Evolutionary conservation across 1,139 yeast genomes (phyloP), one percentile per base, ranked within the genome.

Genomic region (Diutina mesorugosa): DNA sequence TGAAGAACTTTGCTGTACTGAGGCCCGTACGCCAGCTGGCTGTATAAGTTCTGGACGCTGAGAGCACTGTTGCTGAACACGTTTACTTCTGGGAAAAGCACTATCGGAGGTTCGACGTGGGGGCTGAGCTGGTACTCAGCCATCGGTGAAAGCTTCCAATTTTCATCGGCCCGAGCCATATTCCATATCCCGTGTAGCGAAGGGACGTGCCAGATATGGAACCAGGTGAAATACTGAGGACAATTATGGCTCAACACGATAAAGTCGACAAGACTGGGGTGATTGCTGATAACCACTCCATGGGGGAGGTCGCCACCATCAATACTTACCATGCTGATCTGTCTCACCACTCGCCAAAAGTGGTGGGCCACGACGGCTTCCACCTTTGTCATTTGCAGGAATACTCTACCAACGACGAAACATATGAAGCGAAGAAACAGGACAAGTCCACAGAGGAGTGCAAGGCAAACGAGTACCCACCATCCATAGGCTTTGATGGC

Each of bases 71-170:
- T 68, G 0, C 83, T 79, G 68, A 80, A 78, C 3, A 85, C 80
- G 64, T 86, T 87, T 2, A 85, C 91, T 66, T 87, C 95, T 0
- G 95, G 93, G 59, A 86, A 86, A 9, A 84, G 60, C 1, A 80
- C 77, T 5, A 84, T 62, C 88, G 2, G 76, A 72, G 21, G 60
- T 61, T 48, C 45, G 10, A 74, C 58, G 21, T 64, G 60, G 1
- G 63, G 58, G 56, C 76, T 73, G 32, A 71, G 62, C 4, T 59
- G 53, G 2, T 61, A 62, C 38, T 66, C 65, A 29, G 73, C 62
- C 29, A 63, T 64, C 4, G 68, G 62, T 54, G 77, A 79, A 53
- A 83, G 65, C 59, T 79, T 83, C 88, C 88, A 84, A 61, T 83
- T 84, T 60, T 84, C 89, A 63, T 84, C 87, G 55, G 79, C 72